Percentiles rank a stretch among this genome's conserved stretches.
These are phyloP conservation scores for Dinochytrium kinnereticum DNA, from an alignment of 371 early-diverging fungal genomes.

Conservation along the genomic window DNA sequence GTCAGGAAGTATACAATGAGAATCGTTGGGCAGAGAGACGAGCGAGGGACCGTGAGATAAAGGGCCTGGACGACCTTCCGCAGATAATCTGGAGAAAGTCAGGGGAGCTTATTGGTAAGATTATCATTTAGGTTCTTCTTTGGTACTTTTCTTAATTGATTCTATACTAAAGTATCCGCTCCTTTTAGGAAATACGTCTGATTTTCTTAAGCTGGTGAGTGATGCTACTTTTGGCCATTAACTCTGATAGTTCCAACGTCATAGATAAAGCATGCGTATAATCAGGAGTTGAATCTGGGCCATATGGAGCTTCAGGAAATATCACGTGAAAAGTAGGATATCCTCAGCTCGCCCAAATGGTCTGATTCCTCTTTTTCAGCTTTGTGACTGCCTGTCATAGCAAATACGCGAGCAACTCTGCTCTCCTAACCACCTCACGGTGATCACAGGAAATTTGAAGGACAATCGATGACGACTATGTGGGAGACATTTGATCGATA, in stretches of 20 bases:
- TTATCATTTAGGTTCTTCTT: neutral
- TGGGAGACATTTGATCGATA: too few species aligned
- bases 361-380: neutral
- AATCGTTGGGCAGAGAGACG: conserved; percentile 20
- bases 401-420: neutral
- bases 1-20: conserved; percentile 13
- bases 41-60: conserved; percentile 24
- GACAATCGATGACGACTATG: too few species aligned
- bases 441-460: too few species aligned
- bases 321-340: neutral
- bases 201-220: conserved; percentile 24
- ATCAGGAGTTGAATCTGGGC: neutral
- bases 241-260: neutral
- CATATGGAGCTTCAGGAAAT: neutral
- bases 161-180: too few species aligned
- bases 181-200: conserved; percentile 26
- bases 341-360: neutral
- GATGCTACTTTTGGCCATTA: neutral
- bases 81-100: conserved; percentile 31
- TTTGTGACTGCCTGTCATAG: neutral
- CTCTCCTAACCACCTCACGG: neutral
- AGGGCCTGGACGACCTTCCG: conserved; percentile 16
- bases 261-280: conserved; percentile 2
- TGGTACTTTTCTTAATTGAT: too few species aligned
- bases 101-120: conserved; percentile 23